Conservation (phyloP, 352 stramenopile genomes). For the Blastocystis sp. region DNA sequence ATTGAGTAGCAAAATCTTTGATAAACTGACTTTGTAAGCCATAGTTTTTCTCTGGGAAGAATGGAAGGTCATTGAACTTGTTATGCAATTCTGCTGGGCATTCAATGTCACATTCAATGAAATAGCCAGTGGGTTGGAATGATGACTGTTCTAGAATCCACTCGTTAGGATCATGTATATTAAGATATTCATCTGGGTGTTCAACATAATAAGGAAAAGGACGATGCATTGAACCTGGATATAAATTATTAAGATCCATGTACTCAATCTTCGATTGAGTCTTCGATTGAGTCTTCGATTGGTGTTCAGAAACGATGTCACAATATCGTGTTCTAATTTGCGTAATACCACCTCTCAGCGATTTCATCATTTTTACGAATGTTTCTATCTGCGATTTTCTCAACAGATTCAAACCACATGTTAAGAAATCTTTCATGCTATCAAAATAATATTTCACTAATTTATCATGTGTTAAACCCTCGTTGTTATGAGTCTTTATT, state of each 20-base stretch:
- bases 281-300: background rate
- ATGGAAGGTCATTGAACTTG: constrained; percentile 27
- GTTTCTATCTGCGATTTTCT: background rate
- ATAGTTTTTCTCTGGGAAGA: background rate
- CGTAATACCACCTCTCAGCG: background rate
- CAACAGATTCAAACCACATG: background rate
- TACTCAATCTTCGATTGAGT: background rate
- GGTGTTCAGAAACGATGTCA: too few species aligned
- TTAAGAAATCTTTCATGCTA: background rate
- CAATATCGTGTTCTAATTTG: background rate
- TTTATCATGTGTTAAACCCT: background rate
- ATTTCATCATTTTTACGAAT: background rate
- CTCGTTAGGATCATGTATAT: background rate
- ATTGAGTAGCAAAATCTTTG: background rate
- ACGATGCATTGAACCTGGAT: background rate
- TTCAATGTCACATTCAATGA: constrained; percentile 14
- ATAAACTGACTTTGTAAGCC: background rate
- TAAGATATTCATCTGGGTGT: background rate
- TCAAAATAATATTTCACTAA: background rate
- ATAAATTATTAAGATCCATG: background rate
- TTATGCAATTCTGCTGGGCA: background rate
- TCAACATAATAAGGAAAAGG: constrained; percentile 2
- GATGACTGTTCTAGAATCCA: background rate
- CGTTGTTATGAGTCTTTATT: background rate
- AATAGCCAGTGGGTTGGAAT: background rate